Evolutionary conservation across 768 basidiomycete genomes (phyloP), one percentile per base, ranked within the genome.

Genomic region (Naematelia aurantialba): DNA sequence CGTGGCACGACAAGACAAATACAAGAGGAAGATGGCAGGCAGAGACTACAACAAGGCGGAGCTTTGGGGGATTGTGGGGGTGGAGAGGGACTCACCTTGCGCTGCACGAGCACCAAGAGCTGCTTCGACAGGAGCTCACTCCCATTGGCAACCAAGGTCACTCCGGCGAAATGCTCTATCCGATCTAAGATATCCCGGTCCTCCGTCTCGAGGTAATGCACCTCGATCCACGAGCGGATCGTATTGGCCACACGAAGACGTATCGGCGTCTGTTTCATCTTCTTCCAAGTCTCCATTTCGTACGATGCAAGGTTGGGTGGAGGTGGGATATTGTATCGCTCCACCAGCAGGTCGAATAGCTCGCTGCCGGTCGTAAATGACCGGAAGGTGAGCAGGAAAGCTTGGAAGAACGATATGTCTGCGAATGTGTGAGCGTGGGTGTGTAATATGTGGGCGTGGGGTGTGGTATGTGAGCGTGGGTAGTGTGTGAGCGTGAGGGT

Each of bases 311-410:
- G 71, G 4, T 83, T 85, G 4, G 82, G 81, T 0, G 92, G 94
- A 22, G 89, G 82, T 50, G 83, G 81, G 25, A 92, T 86, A 67
- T 82, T 81, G 78, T 91, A 98, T 17, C 94, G 85, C 45, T 83
- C 81, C 5, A 88, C 83, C 19, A 98, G 85, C 17, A 88, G 81
- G 58, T 91, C 86, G 55, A 94, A 87, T 8, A 98, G 79, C 49
- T 91, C 87, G 56, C 89, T 84, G 46, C 89, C 80, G 4, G 85
- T 86, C 14, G 89, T 89, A 77, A 98, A 97, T 0, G 91, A 92
- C 71, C 92, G 90, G 81, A 90, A 96, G 0, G 94, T 96, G 84
- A 96, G 87, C 64, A 98, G 78, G 83, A 98, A 98, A 0, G 92
- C 87, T 73, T 87, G 86, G 75, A 82, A 88, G 78, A 87, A 94